Base-by-base conservation (phyloP, 1,139 yeast genomes). In the Blastobotrys malaysiensis region DNA sequence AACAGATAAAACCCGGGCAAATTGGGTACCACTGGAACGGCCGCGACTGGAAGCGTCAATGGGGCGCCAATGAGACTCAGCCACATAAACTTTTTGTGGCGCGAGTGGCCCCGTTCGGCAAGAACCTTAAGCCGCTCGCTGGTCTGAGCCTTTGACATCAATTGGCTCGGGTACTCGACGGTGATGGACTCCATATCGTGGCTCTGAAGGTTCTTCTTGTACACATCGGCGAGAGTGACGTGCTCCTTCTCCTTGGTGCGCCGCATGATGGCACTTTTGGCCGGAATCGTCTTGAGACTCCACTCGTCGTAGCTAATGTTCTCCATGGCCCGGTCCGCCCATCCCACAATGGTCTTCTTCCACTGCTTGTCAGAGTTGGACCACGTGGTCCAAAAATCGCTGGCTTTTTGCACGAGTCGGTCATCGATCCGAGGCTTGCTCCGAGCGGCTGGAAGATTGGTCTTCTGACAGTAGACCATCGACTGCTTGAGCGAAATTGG, bases 1-100 rank as follows among this genome's bases (percentile, higher is more conserved):
- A 87, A 76, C 48, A 91, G 70, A 66, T 90, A 93, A 63, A 93
- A 86, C 0, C 97, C 97, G 0, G 99, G 99, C n/a, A 93, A 80
- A 63, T 93, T 93, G 18, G 99, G 99, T 1, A 91, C 69, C n/a
- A 91, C 77, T 0, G 99, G 99, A 0, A 93, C 66, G 48, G 90
- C 65, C 0, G 89, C 90, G 53, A 90, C 70, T 1, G 99, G 99
- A 6, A 89, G 65, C 0, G 95, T 82, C 48, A 91, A 61, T 1
- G 98, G 98, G 2, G 93, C 71, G 1, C 84, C 84, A 27, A 85
- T 61, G 0, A 81, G 78, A 62, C 88, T 83, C 45, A 74, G 61
- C 16, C 76, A 49, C 61, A 79, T 69, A 56, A 73, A 73, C 57
- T 72, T 77, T 48, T 63, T 67, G 61, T 84, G 87, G 46, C 70